A percentile compares a stretch with the other conserved stretches of the same genome.
These are phyloP conservation scores for Oryza officinalis DNA, from an alignment of 176 grass and related monocot species.

Conservation along the genomic window DNA sequence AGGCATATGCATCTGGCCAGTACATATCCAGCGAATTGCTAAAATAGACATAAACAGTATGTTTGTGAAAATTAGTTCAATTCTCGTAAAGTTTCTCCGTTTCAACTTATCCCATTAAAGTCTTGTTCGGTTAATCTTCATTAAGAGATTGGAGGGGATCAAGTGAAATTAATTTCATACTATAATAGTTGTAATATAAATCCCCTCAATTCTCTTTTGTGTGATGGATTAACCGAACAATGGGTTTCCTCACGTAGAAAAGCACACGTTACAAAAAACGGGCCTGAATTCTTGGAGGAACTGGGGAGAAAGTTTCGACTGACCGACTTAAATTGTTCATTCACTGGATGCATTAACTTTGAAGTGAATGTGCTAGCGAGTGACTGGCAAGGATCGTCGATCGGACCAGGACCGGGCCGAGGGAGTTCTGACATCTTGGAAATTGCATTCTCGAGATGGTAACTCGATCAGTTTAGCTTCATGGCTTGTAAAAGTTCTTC, in stretches of 20 bases:
- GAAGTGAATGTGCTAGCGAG: conserved; percentile 3
- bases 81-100: not conserved
- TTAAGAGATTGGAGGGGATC: too few relatives aligned
- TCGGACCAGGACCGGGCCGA: not conserved
- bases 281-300: not conserved
- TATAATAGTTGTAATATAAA: too few relatives aligned
- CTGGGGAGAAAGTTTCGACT: not conserved
- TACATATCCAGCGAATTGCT: too few relatives aligned
- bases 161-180: too few relatives aligned
- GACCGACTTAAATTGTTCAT: not conserved
- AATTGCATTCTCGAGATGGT: conserved; percentile 50
- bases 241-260: not conserved
- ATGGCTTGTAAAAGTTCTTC: conserved; percentile 13
- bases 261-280: not conserved
- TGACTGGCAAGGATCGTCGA: not conserved
- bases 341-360: not conserved
- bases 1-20: too few relatives aligned
- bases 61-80: too few relatives aligned
- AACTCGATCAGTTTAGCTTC: conserved; percentile 9
- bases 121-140: too few relatives aligned
- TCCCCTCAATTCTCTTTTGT: too few relatives aligned
- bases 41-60: too few relatives aligned
- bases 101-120: too few relatives aligned
- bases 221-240: too few relatives aligned
- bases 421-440: conserved; percentile 36